Conservation (phyloP, 768 basidiomycete genomes). For the Hysterangium stoloniferum region DNA sequence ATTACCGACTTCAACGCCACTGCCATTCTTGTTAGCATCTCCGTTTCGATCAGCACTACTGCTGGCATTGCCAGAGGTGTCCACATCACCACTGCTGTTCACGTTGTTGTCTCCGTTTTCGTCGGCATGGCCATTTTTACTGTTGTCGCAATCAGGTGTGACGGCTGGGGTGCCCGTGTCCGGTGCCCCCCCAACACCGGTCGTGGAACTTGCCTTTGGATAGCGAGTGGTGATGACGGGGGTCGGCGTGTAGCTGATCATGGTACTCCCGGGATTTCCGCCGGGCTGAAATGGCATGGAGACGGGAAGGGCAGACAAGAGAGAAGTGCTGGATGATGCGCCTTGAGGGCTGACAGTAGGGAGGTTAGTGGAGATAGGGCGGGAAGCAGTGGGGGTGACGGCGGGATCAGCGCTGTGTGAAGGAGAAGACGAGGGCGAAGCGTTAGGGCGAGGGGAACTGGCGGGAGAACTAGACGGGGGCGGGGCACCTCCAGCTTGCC, state of each 20-base stretch:
- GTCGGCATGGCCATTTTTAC: background rate
- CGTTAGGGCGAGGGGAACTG: background rate
- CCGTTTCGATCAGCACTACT: too few species aligned
- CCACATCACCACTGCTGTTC: too few species aligned
- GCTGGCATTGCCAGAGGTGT: too few species aligned
- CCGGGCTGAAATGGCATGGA: too few species aligned
- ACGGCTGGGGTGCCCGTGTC: background rate
- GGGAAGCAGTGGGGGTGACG: background rate
- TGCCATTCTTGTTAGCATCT: too few species aligned
- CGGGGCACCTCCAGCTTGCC: background rate
- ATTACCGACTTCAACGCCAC: too few species aligned
- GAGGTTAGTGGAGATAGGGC: background rate
- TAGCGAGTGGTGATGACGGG: too few species aligned
- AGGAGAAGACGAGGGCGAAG: background rate
- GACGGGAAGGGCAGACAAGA: background rate
- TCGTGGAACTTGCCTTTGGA: background rate
- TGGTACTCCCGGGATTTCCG: too few species aligned
- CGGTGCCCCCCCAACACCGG: background rate
- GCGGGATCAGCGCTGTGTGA: background rate
- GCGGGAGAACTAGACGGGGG: background rate
- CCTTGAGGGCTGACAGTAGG: background rate
- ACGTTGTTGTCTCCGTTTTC: background rate
- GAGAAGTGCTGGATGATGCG: too few species aligned
- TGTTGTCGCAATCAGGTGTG: background rate
- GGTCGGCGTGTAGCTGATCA: too few species aligned